Percentiles rank a stretch among this genome's conserved stretches.
These are phyloP conservation scores for Wickerhamomyces silvicola DNA, from an alignment of 805 yeast genomes.

Conservation along the genomic window DNA sequence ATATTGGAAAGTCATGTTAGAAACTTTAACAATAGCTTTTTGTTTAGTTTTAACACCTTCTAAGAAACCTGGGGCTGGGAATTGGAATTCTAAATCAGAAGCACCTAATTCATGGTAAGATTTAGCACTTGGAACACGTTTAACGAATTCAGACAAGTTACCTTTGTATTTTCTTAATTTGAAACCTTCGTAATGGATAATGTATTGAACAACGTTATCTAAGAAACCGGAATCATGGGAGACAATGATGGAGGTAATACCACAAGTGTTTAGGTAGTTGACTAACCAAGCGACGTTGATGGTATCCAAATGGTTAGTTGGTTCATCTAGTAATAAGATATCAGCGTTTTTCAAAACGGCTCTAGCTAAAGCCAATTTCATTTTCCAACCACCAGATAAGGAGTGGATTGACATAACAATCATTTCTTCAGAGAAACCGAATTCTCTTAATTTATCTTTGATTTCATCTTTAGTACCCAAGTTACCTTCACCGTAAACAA, in stretches of 20 bases:
- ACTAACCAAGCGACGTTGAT: slow-evolving; percentile 99
- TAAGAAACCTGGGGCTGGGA: slow-evolving; percentile 99
- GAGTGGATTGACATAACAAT: slow-evolving; percentile 89
- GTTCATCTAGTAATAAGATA: slow-evolving; percentile 96
- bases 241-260: slow-evolving; percentile 96
- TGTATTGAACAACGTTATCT: slow-evolving; percentile 95
- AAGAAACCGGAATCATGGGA: slow-evolving; percentile 99
- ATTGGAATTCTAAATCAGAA: slow-evolving; percentile 90
- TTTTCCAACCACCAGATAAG: slow-evolving; percentile 99
- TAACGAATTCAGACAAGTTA: slow-evolving; percentile 97
- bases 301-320: slow-evolving; percentile 99
- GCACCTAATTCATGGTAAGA: slow-evolving; percentile 98
- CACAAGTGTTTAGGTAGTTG: slow-evolving; percentile 98
- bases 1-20: slow-evolving; percentile 97
- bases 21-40: slow-evolving; percentile 98
- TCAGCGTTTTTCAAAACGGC: slow-evolving; percentile 98
- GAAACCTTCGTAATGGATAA: slow-evolving; percentile 99
- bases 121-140: slow-evolving; percentile 98
- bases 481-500: slow-evolving; percentile 79
- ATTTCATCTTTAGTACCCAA: slow-evolving; percentile 63
- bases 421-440: slow-evolving; percentile 93
- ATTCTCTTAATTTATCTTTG: slow-evolving; percentile 72
- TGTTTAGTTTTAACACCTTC: slow-evolving; percentile 99
- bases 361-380: slow-evolving; percentile 99
- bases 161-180: slow-evolving; percentile 99